Evolutionary conservation across 2,329 filamentous ascomycete species (phyloP), one percentile per base, ranked within the genome.

Genomic region (Aspergillus novoparasiticus): DNA sequence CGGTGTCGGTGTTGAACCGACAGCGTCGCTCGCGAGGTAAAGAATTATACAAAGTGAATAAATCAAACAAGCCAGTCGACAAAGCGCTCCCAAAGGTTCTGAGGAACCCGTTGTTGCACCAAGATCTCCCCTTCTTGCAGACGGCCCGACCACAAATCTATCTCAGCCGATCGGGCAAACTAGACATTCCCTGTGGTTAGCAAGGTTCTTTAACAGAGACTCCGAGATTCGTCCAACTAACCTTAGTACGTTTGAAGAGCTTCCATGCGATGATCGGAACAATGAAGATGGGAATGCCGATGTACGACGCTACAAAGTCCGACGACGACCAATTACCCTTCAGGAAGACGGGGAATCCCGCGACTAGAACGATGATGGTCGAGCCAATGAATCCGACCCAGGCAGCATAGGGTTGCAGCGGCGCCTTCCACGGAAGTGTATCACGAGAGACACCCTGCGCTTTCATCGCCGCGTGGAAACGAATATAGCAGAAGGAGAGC

Each of bases 331-430:
- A 74, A 36, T 75, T 72, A 1, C 73, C 74, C 60, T 76, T 75
- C 21, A 76, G 61, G 61, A 76, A 76, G 2, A 75, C 73, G 6
- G 88, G 83, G 76, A 92, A 93, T 1, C 89, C 90, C 63, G 90
- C 90, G 63, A 90, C 87, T 4, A 92, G 74, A 3, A 85, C 87
- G 16, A 92, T 81, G 30, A 92, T 77, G 3, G 76, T 73, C 46
- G 91, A 84, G 34, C 88, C 73, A 43, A 85, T 72, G 1, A 91
- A 84, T 16, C 84, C 81, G 36, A 84, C 76, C 76, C 84, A 92
- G 0, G 88, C 84, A 1, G 85, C 85, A 73, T 89, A 91, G 1
- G 90, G 85, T 68, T 87, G 85, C 6, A 86, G 69, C 3, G 75
- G 74, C 16, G 80, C 82, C 30, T 78, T 65, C 71, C 84, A 87